These are phyloP conservation scores for Tricholomella constricta DNA, from an alignment of 768 basidiomycete genomes.

Conservation along the genomic window DNA sequence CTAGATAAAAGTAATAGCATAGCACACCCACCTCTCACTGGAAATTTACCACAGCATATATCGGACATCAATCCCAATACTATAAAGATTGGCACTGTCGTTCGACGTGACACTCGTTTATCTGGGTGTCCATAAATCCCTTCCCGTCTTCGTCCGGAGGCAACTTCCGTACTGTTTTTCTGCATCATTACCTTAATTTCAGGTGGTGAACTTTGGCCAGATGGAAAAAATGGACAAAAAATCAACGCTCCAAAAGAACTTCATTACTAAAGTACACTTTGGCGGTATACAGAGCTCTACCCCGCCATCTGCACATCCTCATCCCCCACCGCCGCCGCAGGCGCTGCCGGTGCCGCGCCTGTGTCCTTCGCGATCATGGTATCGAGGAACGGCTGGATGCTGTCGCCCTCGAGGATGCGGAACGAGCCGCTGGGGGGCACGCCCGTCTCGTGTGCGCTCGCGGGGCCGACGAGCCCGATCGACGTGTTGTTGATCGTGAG, in stretches of 20 bases:
- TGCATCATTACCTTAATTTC: too few relatives aligned
- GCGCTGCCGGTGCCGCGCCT: constrained; percentile 38
- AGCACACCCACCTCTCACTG: too few relatives aligned
- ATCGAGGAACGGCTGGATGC: constrained; percentile 71
- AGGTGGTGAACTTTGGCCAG: too few relatives aligned
- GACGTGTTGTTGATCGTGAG: constrained; percentile 93
- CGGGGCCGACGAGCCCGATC: constrained; percentile 86
- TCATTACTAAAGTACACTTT: background rate
- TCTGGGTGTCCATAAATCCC: too few relatives aligned
- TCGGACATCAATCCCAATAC: too few relatives aligned
- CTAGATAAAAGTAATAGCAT: too few relatives aligned
- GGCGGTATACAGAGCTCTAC: constrained; percentile 34
- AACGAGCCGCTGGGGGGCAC: constrained; percentile 62
- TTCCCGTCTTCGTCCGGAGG: too few relatives aligned
- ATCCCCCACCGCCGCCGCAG: constrained; percentile 46
- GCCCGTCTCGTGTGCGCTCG: constrained; percentile 56
- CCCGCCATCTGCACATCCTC: constrained; percentile 89
- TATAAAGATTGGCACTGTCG: too few relatives aligned
- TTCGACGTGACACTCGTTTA: too few relatives aligned
- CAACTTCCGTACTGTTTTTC: too few relatives aligned
- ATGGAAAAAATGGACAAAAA: too few relatives aligned
- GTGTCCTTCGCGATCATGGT: constrained; percentile 76
- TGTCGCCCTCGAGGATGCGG: constrained; percentile 86
- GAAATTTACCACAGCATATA: too few relatives aligned
- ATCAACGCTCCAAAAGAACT: background rate